Base-by-base conservation (phyloP, 139 green algal species). In the Protoeuglena noctilucae region DNA sequence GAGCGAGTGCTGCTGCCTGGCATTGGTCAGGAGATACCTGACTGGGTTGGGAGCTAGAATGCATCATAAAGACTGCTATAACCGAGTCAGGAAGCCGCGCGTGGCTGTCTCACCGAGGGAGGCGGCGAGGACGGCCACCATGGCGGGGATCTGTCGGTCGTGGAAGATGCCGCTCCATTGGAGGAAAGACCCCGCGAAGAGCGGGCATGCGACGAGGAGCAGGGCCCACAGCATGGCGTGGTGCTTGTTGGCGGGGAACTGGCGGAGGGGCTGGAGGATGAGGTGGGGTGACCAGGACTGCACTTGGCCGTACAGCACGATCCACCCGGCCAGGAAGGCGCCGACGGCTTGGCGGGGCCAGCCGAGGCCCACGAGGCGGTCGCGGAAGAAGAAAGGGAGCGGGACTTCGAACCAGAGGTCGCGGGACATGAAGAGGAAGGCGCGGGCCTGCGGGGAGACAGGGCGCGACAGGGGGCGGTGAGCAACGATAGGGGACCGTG, bases 331-430 rank as follows among this genome's bases (percentile, higher is more conserved):
- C 14, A 82, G 70, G 51, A 75, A 68, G 1, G 70, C 66, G 3
- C 78, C 78, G 23, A 78, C 75, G 1, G 65, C 60, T 1, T 67
- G 31, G 7, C 76, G 59, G 40, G 59, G 62, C 80, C 81, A 89
- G 56, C 74, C 75, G n/a, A 91, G 64, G 16, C 82, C 84, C 1
- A 64, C 64, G 16, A 34, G 51, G 1, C 61, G 19, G 51, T 70
- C 58, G 48, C 84, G 63, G 57, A 93, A 65, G 66, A 88, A 93
- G 75, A 86, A 93, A 16, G 84, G 84, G 59, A 93, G 72, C 16
- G 84, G 78, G 40, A 84, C 66, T 28, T 47, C 52, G 64, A 91
- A 91, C 84, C 84, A 93, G 30, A 89, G 64, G 71, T 93, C 84
- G 5, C 84, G 54, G 0, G 58, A 64, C 31, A 54, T 62, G 51